phyloP scores from a whole-genome alignment of 495 filamentous ascomycete species.

The Xylaria palmicola region DNA sequence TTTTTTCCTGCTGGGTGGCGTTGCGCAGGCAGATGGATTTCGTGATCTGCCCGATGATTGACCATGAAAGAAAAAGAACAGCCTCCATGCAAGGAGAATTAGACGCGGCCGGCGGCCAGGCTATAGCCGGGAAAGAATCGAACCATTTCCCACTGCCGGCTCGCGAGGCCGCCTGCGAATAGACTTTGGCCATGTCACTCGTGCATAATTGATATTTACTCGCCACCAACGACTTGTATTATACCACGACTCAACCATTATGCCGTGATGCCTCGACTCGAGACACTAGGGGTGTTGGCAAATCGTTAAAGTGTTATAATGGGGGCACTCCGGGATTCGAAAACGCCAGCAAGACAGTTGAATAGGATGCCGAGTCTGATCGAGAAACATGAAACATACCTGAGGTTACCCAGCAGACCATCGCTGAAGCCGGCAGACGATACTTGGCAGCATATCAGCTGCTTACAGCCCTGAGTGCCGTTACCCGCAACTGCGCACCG shows the following conservation, averaged over 20 bases:
- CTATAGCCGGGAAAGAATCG: background rate
- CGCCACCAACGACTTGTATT: background rate
- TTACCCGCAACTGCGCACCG: background rate
- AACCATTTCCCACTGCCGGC: slow-evolving; percentile 5
- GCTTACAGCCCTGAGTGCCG: background rate
- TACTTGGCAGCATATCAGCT: no score
- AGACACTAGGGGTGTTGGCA: background rate
- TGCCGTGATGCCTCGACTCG: background rate
- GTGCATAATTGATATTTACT: slow-evolving; percentile 1
- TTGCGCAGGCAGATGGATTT: background rate
- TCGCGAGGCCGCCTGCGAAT: background rate
- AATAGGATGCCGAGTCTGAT: background rate
- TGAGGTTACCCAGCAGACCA: no score
- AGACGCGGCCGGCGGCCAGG: background rate
- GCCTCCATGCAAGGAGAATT: background rate
- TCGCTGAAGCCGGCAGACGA: no score
- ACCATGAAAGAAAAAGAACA: background rate
- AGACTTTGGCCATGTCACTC: slow-evolving; percentile 2
- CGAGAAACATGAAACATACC: background rate
- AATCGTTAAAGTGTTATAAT: no score
- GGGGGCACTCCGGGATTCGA: no score
- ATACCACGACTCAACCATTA: background rate
- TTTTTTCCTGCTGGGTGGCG: no score
- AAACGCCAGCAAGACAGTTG: no score
- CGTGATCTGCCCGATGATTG: no score